Base-by-base conservation (phyloP, 2,329 filamentous ascomycete species). In the Ceratocystis cubensis region DNA sequence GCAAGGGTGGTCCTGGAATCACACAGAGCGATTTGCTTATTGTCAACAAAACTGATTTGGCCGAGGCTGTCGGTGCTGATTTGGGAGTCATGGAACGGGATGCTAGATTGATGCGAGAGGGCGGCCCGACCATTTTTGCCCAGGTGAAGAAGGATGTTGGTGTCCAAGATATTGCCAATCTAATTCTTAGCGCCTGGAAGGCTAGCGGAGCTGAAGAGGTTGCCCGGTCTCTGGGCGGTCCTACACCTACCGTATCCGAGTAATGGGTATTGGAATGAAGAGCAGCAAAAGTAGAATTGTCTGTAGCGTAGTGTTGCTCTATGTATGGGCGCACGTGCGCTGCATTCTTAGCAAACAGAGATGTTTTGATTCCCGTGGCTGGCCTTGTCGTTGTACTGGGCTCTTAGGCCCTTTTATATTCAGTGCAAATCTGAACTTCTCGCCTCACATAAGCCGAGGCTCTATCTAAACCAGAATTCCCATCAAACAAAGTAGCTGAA, bases 11-110 rank as follows among this genome's bases (percentile, higher is more conserved):
- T 0, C 94, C 94, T 0, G 94, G 94, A 1, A 99, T 99, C 75
- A 99, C 94, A 4, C 93, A 96, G 78, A 94, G 89, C 72, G 94
- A 99, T 73, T 75, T 99, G 75, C 77, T 99, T 70, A 83, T 99
- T 22, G 90, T 99, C 64, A 99, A 99, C 77, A 99, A 99, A 85
- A 96, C 92, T 57, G 94, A 99, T 77, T 76, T 99, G 70, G 92
- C 94, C 0, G 88, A 92, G 77, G 84, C 89, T 5, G 87, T 99
- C 28, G 94, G 94, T 15, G 94, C 94, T 0, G 94, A 97, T 75
- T 75, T 99, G 71, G 82, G 78, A 22, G 90, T 99, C 56, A 99
- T 99, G 94, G 94, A 97, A 78, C 79, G 91, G 67, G 94, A 97
- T 77, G 88, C 92, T 15, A 82, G 90, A 72, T 93, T 92, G 82